Percentiles rank a stretch among this genome's conserved stretches.
These are phyloP conservation scores for Amanita thiersii DNA, from an alignment of 768 basidiomycete species.

Conservation along the genomic window DNA sequence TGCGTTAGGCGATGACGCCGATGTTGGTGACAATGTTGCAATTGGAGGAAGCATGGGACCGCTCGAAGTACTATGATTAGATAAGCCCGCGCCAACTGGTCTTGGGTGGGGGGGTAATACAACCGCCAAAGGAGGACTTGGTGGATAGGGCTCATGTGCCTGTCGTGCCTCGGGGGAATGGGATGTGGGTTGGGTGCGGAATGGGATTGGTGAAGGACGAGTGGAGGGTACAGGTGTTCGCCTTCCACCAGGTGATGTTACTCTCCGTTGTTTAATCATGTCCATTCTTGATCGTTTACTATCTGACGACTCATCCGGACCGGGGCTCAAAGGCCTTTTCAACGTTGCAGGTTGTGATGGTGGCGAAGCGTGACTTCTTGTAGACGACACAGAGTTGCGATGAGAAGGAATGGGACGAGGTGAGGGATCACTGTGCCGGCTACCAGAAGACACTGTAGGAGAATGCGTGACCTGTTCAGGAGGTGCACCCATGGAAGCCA, in stretches of 20 bases:
- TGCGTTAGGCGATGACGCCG: constrained; percentile 43
- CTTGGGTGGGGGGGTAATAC: constrained; percentile 70
- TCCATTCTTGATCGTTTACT: constrained; percentile 63
- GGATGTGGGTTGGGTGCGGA: constrained; percentile 61
- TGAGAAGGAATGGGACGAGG: constrained; percentile 43
- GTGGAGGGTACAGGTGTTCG: constrained; percentile 52
- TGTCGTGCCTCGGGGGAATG: constrained; percentile 65
- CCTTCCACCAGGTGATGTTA: constrained; percentile 42
- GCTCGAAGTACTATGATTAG: constrained; percentile 27
- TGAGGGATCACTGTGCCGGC: constrained; percentile 43
- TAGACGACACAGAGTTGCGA: constrained; percentile 62
- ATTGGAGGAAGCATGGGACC: constrained; percentile 58
- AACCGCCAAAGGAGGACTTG: constrained; percentile 49
- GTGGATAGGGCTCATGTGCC: constrained; percentile 34
- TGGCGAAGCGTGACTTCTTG: constrained; percentile 58
- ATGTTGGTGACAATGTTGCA: constrained; percentile 56
- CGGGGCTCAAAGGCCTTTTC: constrained; percentile 67
- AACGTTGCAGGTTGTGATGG: constrained; percentile 35
- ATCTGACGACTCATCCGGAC: constrained; percentile 44
- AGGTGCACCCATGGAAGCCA: constrained; percentile 32
- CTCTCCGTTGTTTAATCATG: constrained; percentile 36
- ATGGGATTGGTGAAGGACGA: constrained; percentile 64
- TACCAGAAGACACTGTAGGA: constrained; percentile 50
- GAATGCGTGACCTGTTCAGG: constrained; percentile 34
- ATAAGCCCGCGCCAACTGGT: constrained; percentile 52